Evolutionary conservation across 2,329 filamentous ascomycete genomes (phyloP).

Genomic region (Fusarium musae): DNA sequence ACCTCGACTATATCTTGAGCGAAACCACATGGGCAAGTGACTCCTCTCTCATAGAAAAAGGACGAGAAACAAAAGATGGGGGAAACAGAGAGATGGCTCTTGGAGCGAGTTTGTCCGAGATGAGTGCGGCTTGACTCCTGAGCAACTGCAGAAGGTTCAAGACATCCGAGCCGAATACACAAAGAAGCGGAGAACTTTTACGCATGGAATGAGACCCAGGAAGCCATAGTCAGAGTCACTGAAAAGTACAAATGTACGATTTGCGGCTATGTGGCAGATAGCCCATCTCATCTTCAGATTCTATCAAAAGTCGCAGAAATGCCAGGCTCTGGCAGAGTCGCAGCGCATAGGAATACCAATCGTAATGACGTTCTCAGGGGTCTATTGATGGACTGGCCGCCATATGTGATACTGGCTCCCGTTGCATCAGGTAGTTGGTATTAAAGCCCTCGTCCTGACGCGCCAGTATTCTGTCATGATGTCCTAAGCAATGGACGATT

Average conservation of each 20-base stretch:
- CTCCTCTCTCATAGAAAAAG: no score
- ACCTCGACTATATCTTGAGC: background rate
- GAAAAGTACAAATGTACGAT: accelerated
- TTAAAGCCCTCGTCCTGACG: background rate
- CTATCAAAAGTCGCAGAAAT: background rate
- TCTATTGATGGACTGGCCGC: background rate
- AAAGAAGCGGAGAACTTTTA: background rate
- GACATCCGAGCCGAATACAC: background rate
- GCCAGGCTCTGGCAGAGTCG: background rate
- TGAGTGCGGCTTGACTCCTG: background rate
- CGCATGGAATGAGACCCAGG: accelerated
- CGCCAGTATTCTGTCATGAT: background rate
- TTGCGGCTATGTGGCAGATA: accelerated
- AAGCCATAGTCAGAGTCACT: background rate
- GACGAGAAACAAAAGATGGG: background rate
- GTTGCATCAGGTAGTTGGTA: no score
- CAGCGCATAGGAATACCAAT: background rate
- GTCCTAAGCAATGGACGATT: background rate
- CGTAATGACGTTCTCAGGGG: background rate
- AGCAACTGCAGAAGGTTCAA: background rate
- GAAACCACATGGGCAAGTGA: background rate
- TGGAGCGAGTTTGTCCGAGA: background rate
- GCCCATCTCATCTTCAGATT: accelerated
- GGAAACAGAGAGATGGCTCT: background rate
- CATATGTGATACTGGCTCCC: no score